Evolutionary conservation across 1,139 yeast genomes (phyloP).

Genomic region (Taphrina deformans): DNA sequence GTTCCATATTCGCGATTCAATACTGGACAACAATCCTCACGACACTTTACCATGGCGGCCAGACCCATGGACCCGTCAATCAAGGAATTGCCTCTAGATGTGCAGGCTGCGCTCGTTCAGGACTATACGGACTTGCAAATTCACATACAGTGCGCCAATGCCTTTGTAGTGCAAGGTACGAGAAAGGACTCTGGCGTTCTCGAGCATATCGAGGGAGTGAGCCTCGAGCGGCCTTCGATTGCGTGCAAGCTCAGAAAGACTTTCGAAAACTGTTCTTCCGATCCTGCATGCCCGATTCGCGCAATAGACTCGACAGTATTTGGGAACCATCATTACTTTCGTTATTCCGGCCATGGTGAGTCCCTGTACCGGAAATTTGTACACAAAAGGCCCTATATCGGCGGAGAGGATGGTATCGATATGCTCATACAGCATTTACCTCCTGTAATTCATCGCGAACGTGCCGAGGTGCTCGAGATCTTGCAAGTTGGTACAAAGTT

Average conservation of each 20-base stretch:
- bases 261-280: not conserved
- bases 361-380: conserved; percentile 1
- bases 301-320: not conserved
- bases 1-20: not conserved
- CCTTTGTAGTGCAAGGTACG: not conserved
- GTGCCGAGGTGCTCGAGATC: not conserved
- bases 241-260: not conserved
- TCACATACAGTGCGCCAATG: not conserved
- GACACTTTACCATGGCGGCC: not conserved
- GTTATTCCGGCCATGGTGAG: conserved; percentile 3
- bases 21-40: not conserved
- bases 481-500: not conserved
- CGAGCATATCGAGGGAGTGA: not conserved
- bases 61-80: not conserved
- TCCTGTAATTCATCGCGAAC: not conserved
- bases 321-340: not conserved
- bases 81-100: not conserved
- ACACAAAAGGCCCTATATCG: not conserved
- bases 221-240: not conserved
- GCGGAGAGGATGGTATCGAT: not conserved
- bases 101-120: not conserved
- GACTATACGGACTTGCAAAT: conserved; percentile 4
- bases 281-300: conserved; percentile 4
- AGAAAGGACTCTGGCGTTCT: not conserved
- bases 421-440: conserved; percentile 1